Evolutionary conservation across 2,329 filamentous ascomycete species (phyloP).

Genomic region (Tolypocladium endophyticum): DNA sequence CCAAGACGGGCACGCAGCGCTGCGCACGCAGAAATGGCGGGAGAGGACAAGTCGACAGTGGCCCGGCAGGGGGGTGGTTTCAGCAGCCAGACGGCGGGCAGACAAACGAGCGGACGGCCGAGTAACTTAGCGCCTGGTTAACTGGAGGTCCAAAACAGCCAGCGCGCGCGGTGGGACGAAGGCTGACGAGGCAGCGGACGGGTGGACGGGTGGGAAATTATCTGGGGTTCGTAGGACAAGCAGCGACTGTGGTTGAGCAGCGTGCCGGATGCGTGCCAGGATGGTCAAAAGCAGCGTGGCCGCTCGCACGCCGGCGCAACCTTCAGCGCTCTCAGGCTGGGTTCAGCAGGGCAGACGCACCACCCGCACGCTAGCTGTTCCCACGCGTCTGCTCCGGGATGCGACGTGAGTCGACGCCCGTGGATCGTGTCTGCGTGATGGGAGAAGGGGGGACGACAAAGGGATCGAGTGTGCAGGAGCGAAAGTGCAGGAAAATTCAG

Average conservation of each 20-base stretch:
- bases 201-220: slow-evolving; percentile 11
- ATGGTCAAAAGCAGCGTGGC: neutral
- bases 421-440: neutral
- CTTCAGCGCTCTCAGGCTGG: slow-evolving; percentile 1
- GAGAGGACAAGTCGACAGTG: neutral
- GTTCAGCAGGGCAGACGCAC: neutral
- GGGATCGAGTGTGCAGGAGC: neutral
- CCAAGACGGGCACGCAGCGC: slow-evolving; percentile 8
- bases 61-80: slow-evolving; percentile 6
- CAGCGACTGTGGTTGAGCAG: neutral
- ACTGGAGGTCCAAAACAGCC: slow-evolving; percentile 4
- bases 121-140: slow-evolving; percentile 5
- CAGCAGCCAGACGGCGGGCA: slow-evolving; percentile 3
- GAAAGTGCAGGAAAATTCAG: neutral
- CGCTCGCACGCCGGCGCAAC: neutral
- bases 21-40: neutral
- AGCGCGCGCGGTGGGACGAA: slow-evolving; percentile 12
- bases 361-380: neutral
- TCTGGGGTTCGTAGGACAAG: slow-evolving; percentile 14
- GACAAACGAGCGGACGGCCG: slow-evolving; percentile 2
- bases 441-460: neutral
- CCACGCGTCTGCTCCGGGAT: neutral
- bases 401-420: neutral
- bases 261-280: slow-evolving; percentile 3
- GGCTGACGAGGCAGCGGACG: slow-evolving; percentile 14